Percentiles rank a stretch among this genome's conserved stretches.
Conservation (phyloP, 805 yeast species). For the Helenozyma baotianmanensis region DNA sequence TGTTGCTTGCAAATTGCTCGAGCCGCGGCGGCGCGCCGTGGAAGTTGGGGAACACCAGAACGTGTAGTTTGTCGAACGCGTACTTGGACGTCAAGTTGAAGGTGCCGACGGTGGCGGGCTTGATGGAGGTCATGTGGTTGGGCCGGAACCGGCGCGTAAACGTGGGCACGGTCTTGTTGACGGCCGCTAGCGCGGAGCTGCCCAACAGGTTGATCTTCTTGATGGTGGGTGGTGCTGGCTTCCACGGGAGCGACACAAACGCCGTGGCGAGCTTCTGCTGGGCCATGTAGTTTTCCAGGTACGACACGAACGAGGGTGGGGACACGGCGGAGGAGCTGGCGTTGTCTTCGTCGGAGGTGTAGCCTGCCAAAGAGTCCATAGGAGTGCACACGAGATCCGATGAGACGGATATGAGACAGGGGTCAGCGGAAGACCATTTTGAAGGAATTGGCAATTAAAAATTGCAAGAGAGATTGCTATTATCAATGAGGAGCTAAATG, state of each 20-base stretch:
- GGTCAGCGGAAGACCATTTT: no score
- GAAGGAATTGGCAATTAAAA: no score
- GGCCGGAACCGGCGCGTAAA: conserved; percentile 4
- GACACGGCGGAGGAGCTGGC: conserved; percentile 2
- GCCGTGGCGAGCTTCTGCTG: conserved; percentile 9
- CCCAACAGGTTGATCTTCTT: conserved; percentile 3
- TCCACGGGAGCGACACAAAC: conserved; percentile 19
- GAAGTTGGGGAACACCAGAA: conserved; percentile 15
- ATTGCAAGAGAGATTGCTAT: no score
- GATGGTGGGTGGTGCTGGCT: conserved; percentile 5
- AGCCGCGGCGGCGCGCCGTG: conserved; percentile 1
- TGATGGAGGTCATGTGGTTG: conserved; percentile 4
- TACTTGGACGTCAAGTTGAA: conserved; percentile 6
- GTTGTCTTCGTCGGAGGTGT: conserved; percentile 14
- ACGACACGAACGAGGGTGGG: conserved; percentile 3
- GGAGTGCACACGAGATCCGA: not conserved
- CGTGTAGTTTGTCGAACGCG: conserved; percentile 13
- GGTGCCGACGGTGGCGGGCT: conserved; percentile 4
- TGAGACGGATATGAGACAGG: no score
- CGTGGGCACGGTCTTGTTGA: conserved; percentile 1
- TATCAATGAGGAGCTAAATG: no score
- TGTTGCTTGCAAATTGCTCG: not conserved
- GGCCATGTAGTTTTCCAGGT: conserved; percentile 20
- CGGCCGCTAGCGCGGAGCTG: conserved; percentile 2
- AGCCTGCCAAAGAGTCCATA: conserved; percentile 12